phyloP scores from a whole-genome alignment of 1,284 basidiomycete species.

The Taiwanofungus camphoratus region DNA sequence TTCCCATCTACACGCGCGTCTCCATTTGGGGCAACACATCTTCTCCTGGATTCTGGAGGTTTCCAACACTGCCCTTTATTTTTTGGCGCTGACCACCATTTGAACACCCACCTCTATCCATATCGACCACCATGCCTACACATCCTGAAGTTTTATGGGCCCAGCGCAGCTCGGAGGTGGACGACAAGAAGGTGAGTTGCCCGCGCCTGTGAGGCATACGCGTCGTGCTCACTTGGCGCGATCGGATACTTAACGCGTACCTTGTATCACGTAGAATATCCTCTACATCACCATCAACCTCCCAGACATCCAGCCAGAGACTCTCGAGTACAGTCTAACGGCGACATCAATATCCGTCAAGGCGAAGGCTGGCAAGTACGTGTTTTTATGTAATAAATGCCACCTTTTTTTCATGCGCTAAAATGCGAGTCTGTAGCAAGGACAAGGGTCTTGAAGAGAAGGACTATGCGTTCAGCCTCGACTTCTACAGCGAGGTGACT shows the following conservation, averaged over 20 bases:
- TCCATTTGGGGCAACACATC: neutral
- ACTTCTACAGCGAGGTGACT: conserved; percentile 69
- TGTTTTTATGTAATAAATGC: conserved; percentile 11
- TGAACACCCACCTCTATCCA: conserved; percentile 10
- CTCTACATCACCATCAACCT: conserved; percentile 82
- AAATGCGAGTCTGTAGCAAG: conserved; percentile 28
- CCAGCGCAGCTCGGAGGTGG: conserved; percentile 70
- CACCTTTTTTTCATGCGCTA: conserved; percentile 3
- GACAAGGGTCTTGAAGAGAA: conserved; percentile 50
- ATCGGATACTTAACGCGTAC: conserved; percentile 22
- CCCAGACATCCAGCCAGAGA: conserved; percentile 65
- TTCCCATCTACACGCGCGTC: neutral
- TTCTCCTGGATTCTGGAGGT: conserved; percentile 34
- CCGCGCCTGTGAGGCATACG: conserved; percentile 8
- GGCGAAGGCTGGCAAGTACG: conserved; percentile 68
- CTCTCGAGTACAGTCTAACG: conserved; percentile 61
- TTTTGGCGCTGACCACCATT: conserved; percentile 10
- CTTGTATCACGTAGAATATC: conserved; percentile 54
- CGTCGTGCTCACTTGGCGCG: conserved; percentile 14
- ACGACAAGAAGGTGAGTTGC: conserved; percentile 59
- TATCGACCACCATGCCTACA: conserved; percentile 33
- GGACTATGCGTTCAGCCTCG: conserved; percentile 68
- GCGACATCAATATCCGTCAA: conserved; percentile 63
- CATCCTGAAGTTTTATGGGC: conserved; percentile 92
- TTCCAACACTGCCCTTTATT: conserved; percentile 25